Percentiles rank a stretch among this genome's conserved stretches.
Conservation (phyloP, 768 basidiomycete genomes). For the Leccinum fibrillosum region DNA sequence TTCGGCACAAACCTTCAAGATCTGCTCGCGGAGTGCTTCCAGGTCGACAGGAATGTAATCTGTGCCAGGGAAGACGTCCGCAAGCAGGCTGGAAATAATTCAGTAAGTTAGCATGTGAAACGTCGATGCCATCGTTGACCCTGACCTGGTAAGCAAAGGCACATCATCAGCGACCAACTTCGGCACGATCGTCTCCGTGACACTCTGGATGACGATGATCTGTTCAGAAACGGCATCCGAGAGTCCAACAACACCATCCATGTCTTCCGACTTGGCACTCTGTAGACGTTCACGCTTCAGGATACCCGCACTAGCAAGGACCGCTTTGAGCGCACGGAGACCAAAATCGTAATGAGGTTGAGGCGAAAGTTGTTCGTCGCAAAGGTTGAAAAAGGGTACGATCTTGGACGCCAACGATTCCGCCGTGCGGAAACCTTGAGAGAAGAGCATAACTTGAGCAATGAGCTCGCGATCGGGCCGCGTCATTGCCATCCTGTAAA, state of each 20-base stretch:
- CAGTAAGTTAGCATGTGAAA: background rate
- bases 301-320: constrained; percentile 95
- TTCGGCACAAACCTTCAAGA: no score
- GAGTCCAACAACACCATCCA: constrained; percentile 46
- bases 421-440: constrained; percentile 97
- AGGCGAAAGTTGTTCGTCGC: no score
- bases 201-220: constrained; percentile 96
- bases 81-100: constrained; percentile 62
- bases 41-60: constrained; percentile 56
- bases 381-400: constrained; percentile 50
- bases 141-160: constrained; percentile 84
- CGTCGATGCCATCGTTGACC: background rate
- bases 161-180: constrained; percentile 98
- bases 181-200: constrained; percentile 97
- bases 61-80: constrained; percentile 97
- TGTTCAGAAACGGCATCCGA: constrained; percentile 84
- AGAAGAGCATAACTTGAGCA: constrained; percentile 99
- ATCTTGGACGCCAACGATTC: constrained; percentile 98
- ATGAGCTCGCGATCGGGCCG: constrained; percentile 97
- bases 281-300: constrained; percentile 89
- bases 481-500: constrained; percentile 93
- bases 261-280: constrained; percentile 36
- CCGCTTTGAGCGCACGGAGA: constrained; percentile 94
- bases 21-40: no score
- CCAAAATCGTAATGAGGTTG: constrained; percentile 91